Conservation (phyloP, 495 filamentous ascomycete species). For the Patellaria atrata region DNA sequence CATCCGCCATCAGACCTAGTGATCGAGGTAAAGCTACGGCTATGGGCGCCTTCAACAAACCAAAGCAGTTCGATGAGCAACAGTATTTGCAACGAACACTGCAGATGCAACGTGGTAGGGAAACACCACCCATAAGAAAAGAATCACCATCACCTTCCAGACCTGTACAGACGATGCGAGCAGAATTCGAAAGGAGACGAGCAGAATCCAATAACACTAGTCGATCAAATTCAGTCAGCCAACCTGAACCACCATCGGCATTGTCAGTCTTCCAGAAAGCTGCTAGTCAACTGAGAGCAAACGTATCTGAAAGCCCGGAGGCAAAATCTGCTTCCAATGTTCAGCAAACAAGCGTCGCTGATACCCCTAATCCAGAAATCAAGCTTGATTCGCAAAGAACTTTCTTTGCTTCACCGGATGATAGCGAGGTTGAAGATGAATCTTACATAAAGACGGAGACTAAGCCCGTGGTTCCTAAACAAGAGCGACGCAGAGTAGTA, state of each 20-base stretch:
- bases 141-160: slow-evolving; percentile 10
- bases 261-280: slow-evolving; percentile 27
- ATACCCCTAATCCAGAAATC: too few species aligned
- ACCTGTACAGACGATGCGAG: too few species aligned
- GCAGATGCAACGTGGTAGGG: slow-evolving; percentile 57
- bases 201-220: too few species aligned
- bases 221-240: slow-evolving; percentile 22
- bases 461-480: slow-evolving; percentile 1
- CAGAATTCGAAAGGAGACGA: too few species aligned
- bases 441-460: slow-evolving; percentile 2
- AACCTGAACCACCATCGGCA: slow-evolving; percentile 17
- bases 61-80: slow-evolving; percentile 62
- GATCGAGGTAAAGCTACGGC: slow-evolving; percentile 79
- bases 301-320: slow-evolving; percentile 2
- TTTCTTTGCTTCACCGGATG: slow-evolving; percentile 16
- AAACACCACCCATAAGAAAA: slow-evolving; percentile 26
- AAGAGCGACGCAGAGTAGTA: slow-evolving; percentile 7
- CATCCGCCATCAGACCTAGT: slow-evolving; percentile 50
- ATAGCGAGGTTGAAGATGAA: slow-evolving; percentile 18
- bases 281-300: slow-evolving; percentile 20
- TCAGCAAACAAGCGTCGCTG: too few species aligned
- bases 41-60: slow-evolving; percentile 71
- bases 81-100: slow-evolving; percentile 72
- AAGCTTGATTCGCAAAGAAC: slow-evolving; percentile 8
- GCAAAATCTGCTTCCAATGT: not conserved